A percentile compares a stretch with the other conserved stretches of the same genome.
These are phyloP conservation scores for Cryptococcus sp. DNA, from an alignment of 1,284 basidiomycete species.

Conservation along the genomic window DNA sequence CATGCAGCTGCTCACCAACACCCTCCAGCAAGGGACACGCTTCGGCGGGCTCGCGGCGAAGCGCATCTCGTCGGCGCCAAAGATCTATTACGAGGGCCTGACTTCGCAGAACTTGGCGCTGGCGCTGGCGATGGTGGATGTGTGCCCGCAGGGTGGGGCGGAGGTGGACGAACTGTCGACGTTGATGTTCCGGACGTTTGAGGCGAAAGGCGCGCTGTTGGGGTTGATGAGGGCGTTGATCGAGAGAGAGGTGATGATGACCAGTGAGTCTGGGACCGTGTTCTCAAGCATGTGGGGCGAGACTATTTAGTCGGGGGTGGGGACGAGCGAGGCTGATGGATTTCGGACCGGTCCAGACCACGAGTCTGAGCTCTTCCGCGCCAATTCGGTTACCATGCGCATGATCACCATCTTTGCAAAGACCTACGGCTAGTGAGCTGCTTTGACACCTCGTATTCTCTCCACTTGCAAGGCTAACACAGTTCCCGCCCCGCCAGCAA, in stretches of 20 bases:
- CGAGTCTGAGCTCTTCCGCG: conserved; percentile 75
- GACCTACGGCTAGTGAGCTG: conserved; percentile 69
- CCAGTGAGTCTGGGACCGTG: conserved; percentile 59
- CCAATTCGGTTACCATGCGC: conserved; percentile 79
- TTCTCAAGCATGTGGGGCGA: no score
- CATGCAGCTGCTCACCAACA: conserved; percentile 80
- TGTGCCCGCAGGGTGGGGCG: conserved; percentile 60
- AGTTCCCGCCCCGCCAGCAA: conserved; percentile 48
- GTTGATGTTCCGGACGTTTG: conserved; percentile 81
- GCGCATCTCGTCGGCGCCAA: conserved; percentile 21
- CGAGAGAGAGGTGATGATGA: conserved; percentile 73
- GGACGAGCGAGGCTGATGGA: conserved; percentile 6
- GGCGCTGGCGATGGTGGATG: conserved; percentile 79
- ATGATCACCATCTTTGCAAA: conserved; percentile 79
- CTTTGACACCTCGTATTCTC: not conserved
- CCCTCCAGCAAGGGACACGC: conserved; percentile 69
- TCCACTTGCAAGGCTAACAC: no score
- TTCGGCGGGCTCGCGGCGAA: conserved; percentile 35
- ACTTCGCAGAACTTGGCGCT: conserved; percentile 51
- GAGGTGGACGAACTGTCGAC: conserved; percentile 77
- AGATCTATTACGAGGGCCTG: conserved; percentile 32
- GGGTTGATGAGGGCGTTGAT: conserved; percentile 75
- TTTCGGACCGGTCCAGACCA: conserved; percentile 55
- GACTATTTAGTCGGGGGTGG: not conserved
- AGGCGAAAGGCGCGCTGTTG: conserved; percentile 66